A percentile compares a stretch with the other conserved stretches of the same genome.
Conservation (phyloP, 2,329 filamentous ascomycete genomes). For the Alternaria hordeiaustralica region DNA sequence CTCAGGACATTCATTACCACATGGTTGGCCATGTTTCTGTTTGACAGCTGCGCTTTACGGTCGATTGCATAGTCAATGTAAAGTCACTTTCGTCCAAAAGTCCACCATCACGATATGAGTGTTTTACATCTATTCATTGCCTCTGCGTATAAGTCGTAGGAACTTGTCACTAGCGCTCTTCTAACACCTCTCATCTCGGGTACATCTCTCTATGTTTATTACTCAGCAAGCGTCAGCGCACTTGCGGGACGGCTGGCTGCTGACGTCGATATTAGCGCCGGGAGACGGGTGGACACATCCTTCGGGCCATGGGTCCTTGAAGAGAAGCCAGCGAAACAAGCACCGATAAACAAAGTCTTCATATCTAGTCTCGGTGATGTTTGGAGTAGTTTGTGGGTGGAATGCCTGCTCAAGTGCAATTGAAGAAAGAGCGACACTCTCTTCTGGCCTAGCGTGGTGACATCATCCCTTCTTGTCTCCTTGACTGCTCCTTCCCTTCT, state of each 20-base stretch:
- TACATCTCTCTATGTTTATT: background rate
- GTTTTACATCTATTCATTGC: background rate
- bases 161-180: background rate
- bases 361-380: background rate
- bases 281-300: background rate
- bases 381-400: background rate
- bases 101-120: background rate
- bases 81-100: background rate
- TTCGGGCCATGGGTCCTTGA: background rate
- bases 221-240: background rate
- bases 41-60: background rate
- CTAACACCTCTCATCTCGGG: background rate
- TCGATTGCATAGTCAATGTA: background rate
- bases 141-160: background rate
- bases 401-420: background rate
- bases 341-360: background rate
- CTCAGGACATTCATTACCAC: background rate
- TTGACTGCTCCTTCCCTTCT: background rate
- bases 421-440: background rate
- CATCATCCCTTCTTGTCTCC: background rate
- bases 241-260: background rate
- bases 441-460: background rate
- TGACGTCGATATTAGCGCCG: background rate
- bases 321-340: background rate
- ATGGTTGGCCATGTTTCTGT: background rate